Conservation (phyloP, 441 rosid species). For the Erodium chrysanthum region DNA sequence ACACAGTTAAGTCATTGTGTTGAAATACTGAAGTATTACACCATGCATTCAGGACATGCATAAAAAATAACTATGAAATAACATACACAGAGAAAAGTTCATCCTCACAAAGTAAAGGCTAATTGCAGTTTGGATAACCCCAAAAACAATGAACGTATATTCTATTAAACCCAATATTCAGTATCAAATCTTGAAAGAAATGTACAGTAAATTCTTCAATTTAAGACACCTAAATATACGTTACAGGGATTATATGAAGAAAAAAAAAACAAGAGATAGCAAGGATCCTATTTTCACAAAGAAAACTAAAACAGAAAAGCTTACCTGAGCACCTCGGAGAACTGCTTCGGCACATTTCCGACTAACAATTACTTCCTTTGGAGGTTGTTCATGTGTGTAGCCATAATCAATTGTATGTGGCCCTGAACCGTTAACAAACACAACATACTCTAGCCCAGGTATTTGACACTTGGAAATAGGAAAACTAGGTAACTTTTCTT, state of each 20-base stretch:
- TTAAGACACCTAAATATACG: neutral
- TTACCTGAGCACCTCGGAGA: conserved; percentile 96
- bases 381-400: conserved; percentile 36
- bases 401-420: conserved; percentile 66
- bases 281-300: neutral
- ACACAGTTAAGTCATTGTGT: neutral
- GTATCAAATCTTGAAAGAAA: neutral
- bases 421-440: conserved; percentile 80
- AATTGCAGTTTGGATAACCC: neutral
- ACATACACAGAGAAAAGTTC: neutral
- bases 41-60: neutral
- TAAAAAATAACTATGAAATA: neutral
- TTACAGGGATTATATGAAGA: neutral
- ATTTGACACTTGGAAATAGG: conserved; percentile 50
- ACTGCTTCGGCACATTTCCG: conserved; percentile 97
- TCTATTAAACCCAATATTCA: neutral
- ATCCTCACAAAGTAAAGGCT: neutral
- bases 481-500: conserved; percentile 10
- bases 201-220: neutral
- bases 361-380: conserved; percentile 82
- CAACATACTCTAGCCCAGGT: conserved; percentile 74
- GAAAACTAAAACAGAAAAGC: neutral
- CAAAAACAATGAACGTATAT: neutral
- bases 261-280: neutral
- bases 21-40: neutral